Percentiles rank a stretch among this genome's conserved stretches.
Conservation (phyloP, 2,329 filamentous ascomycete species). For the Claviceps sp. region DNA sequence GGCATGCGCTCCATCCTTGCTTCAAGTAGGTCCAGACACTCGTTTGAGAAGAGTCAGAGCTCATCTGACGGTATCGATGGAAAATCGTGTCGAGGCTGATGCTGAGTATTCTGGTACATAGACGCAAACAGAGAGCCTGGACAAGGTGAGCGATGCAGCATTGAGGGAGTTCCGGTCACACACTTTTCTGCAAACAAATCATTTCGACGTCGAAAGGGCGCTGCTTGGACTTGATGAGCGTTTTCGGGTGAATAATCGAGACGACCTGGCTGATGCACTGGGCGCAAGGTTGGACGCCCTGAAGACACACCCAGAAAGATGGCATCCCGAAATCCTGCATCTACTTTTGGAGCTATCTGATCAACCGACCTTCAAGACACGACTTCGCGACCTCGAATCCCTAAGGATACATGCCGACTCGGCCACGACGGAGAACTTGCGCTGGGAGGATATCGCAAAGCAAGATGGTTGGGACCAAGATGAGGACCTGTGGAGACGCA, state of each 20-base stretch:
- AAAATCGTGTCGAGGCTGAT: neutral
- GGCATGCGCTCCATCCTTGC: slow-evolving; percentile 41
- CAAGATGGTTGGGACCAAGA: slow-evolving; percentile 63
- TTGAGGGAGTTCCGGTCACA: slow-evolving; percentile 40
- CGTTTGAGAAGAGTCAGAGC: slow-evolving; percentile 6
- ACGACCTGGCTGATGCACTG: slow-evolving; percentile 65
- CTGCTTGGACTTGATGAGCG: slow-evolving; percentile 72
- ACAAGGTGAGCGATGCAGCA: slow-evolving; percentile 32
- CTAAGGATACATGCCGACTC: slow-evolving; percentile 30
- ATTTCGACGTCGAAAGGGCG: slow-evolving; percentile 55
- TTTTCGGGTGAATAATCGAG: slow-evolving; percentile 66
- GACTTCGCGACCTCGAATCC: slow-evolving; percentile 46
- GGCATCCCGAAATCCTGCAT: slow-evolving; percentile 67
- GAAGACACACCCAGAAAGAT: slow-evolving; percentile 39
- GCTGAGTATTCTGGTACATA: slow-evolving; percentile 7
- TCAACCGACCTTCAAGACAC: slow-evolving; percentile 58
- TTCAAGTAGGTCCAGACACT: slow-evolving; percentile 28
- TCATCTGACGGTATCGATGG: neutral
- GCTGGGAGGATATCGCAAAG: slow-evolving; percentile 66
- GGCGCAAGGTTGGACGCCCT: slow-evolving; percentile 45
- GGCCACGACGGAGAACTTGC: slow-evolving; percentile 35
- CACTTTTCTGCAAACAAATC: slow-evolving; percentile 54
- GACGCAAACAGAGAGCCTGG: slow-evolving; percentile 24
- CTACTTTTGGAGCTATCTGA: slow-evolving; percentile 73
- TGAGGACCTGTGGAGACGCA: slow-evolving; percentile 54